These are phyloP conservation scores for Dactylonectria macrodidyma DNA, from an alignment of 2,329 filamentous ascomycete species.

Conservation along the genomic window DNA sequence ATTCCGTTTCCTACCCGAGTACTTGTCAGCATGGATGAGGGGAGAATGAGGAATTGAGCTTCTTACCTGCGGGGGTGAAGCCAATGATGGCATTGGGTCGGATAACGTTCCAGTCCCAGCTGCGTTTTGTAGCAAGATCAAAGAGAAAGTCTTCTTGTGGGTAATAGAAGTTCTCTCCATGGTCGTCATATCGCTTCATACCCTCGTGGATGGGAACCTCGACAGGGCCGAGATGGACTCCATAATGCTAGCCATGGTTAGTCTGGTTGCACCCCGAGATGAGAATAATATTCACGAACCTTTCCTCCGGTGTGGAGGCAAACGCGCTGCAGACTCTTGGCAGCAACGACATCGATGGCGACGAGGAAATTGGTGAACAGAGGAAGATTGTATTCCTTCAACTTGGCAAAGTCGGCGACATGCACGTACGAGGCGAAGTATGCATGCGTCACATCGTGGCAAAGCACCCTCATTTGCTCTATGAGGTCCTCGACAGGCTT, in stretches of 20 bases:
- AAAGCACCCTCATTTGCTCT: slow-evolving; percentile 30
- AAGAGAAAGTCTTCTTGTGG: slow-evolving; percentile 38
- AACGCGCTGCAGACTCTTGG: slow-evolving; percentile 31
- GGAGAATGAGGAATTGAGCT: neutral
- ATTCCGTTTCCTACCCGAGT: slow-evolving; percentile 32
- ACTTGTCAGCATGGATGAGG: neutral
- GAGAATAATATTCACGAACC: slow-evolving; percentile 5
- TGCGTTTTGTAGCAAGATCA: slow-evolving; percentile 29
- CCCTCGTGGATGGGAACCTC: slow-evolving; percentile 37
- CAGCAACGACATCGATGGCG: slow-evolving; percentile 35
- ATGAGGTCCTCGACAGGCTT: slow-evolving; percentile 37
- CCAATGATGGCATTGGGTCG: slow-evolving; percentile 38
- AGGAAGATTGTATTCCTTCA: slow-evolving; percentile 35
- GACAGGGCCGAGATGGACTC: slow-evolving; percentile 33
- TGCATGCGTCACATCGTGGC: slow-evolving; percentile 37
- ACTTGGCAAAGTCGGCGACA: slow-evolving; percentile 35
- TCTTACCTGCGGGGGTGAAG: slow-evolving; percentile 34
- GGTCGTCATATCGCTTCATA: slow-evolving; percentile 35
- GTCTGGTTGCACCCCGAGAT: neutral
- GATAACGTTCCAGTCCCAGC: slow-evolving; percentile 38
- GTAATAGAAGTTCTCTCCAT: slow-evolving; percentile 39
- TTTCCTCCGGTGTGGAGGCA: slow-evolving; percentile 39
- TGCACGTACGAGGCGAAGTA: slow-evolving; percentile 40
- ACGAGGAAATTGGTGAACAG: slow-evolving; percentile 36
- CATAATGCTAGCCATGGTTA: slow-evolving; percentile 28